Evolutionary conservation across 208 protist genomes (phyloP).

Genomic region (Acanthamoeba triangularis): DNA sequence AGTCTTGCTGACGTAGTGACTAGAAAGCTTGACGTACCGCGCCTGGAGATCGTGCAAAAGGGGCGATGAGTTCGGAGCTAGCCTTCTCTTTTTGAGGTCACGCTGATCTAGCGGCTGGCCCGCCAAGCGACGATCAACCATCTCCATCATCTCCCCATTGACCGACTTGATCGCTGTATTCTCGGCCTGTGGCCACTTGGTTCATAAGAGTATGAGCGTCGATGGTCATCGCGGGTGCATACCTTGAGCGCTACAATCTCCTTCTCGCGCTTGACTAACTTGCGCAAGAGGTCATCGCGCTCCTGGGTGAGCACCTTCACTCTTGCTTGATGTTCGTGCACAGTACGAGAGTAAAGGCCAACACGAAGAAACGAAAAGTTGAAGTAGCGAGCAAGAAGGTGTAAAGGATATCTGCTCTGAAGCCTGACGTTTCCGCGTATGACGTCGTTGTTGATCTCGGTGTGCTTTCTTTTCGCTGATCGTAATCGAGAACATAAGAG

Average conservation of each 20-base stretch:
- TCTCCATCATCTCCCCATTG: not conserved
- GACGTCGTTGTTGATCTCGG: slow-evolving; percentile 54
- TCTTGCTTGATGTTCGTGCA: slow-evolving; percentile 6
- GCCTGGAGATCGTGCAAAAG: not conserved
- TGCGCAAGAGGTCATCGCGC: not conserved
- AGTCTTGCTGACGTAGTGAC: too few relatives aligned
- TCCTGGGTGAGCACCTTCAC: not conserved
- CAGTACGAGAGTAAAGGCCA: not conserved
- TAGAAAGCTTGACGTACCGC: not conserved
- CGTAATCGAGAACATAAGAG: not conserved
- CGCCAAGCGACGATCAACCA: not conserved
- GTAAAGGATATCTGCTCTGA: slow-evolving; percentile 53
- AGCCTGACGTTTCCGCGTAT: slow-evolving; percentile 46
- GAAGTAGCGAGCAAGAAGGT: not conserved
- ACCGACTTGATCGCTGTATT: not conserved
- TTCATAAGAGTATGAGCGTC: not conserved
- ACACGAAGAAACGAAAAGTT: not conserved
- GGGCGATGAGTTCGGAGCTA: not conserved
- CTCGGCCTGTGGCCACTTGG: not conserved
- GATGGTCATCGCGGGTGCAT: not conserved
- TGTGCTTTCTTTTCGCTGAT: slow-evolving; percentile 27
- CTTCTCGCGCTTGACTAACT: not conserved
- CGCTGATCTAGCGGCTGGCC: not conserved
- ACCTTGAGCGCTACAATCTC: slow-evolving; percentile 28
- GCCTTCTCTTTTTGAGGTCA: not conserved